phyloP scores from a whole-genome alignment of 2,329 filamentous ascomycete genomes.

The Ascomycota sp. region DNA sequence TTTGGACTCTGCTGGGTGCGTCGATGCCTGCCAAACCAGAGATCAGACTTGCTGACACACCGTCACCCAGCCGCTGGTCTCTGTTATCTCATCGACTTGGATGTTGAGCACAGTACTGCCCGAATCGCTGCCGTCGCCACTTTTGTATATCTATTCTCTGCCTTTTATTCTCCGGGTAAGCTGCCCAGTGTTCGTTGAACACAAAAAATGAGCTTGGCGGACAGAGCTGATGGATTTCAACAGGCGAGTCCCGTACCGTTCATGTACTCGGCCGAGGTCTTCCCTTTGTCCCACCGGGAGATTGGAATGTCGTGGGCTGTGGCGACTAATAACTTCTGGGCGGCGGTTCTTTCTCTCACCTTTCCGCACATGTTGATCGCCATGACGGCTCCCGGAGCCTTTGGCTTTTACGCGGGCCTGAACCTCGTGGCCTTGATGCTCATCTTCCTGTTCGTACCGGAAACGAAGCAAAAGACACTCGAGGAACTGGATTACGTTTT shows the following conservation, averaged over 20 bases:
- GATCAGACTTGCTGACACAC: not conserved
- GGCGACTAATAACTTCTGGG: constrained; percentile 13
- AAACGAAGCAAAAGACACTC: constrained; percentile 28
- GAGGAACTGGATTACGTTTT: constrained; percentile 31
- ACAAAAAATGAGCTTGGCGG: too few species aligned
- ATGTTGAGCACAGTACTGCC: constrained; percentile 3
- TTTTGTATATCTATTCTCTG: constrained; percentile 16
- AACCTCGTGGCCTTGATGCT: constrained; percentile 23
- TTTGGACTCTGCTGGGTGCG: constrained; percentile 8
- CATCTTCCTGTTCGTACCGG: constrained; percentile 27
- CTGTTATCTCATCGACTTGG: constrained; percentile 8
- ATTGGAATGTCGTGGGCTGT: constrained; percentile 19
- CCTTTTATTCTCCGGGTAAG: constrained; percentile 11
- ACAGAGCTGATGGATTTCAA: too few species aligned
- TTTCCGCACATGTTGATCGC: constrained; percentile 13
- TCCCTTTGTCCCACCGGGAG: constrained; percentile 17
- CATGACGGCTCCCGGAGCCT: constrained; percentile 13
- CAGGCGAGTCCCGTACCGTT: constrained; percentile 16
- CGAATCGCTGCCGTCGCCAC: constrained; percentile 13
- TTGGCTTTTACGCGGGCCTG: constrained; percentile 24
- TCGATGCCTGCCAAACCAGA: not conserved
- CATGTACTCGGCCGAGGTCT: constrained; percentile 18
- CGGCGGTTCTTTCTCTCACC: constrained; percentile 7
- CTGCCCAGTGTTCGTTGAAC: too few species aligned
- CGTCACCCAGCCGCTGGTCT: constrained; percentile 6